Conservation (phyloP, 2,329 filamentous ascomycete genomes). For the Scedosporium aurantiacum region DNA sequence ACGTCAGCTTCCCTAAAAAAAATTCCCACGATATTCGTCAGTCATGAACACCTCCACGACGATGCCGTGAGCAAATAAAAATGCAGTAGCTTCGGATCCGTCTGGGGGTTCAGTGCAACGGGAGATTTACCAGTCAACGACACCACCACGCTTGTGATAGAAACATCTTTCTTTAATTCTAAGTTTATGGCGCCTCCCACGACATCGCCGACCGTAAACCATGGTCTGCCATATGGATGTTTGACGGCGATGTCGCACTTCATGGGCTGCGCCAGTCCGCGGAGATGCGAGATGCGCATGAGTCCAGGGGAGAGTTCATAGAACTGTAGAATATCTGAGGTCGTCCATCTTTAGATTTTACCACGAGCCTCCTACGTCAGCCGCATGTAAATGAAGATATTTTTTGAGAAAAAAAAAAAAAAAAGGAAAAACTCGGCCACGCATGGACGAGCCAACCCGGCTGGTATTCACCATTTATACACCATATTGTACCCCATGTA, state of each 20-base stretch:
- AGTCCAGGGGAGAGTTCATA: neutral
- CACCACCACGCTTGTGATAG: neutral
- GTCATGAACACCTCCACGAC: too few relatives aligned
- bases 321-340: neutral
- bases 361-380: neutral
- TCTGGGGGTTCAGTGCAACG: neutral
- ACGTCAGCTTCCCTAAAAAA: neutral
- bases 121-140: neutral
- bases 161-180: neutral
- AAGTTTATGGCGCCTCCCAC: neutral
- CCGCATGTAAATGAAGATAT: neutral
- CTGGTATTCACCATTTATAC: neutral
- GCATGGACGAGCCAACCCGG: neutral
- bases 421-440: neutral
- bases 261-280: neutral
- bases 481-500: neutral
- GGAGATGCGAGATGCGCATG: neutral
- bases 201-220: neutral
- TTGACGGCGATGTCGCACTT: conserved; percentile 1
- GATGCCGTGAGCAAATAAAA: neutral
- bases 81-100: neutral
- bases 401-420: neutral
- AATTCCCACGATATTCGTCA: too few relatives aligned
- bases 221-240: neutral
- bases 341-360: neutral